Evolutionary conservation across 805 yeast genomes (phyloP).

Genomic region (Candida oleophila): DNA sequence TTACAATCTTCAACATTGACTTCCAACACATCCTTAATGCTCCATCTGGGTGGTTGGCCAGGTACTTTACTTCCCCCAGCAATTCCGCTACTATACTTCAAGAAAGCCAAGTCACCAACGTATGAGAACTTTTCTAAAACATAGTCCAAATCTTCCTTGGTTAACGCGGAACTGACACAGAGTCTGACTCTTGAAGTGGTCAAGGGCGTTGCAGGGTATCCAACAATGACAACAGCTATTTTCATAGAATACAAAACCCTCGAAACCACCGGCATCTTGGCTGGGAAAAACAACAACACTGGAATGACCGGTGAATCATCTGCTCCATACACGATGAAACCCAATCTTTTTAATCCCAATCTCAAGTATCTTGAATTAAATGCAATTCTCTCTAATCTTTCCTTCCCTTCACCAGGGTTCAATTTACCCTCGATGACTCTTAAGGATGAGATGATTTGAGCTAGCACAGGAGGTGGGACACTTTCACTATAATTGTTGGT

Average conservation of each 20-base stretch:
- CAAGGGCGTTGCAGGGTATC: constrained; percentile 96
- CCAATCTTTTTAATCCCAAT: constrained; percentile 85
- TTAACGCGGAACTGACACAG: constrained; percentile 88
- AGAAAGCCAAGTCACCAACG: constrained; percentile 71
- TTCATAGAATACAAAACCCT: constrained; percentile 75
- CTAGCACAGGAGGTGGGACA: constrained; percentile 86
- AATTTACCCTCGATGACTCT: constrained; percentile 76
- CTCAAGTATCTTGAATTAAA: constrained; percentile 93
- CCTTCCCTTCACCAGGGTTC: constrained; percentile 90
- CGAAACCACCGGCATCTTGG: constrained; percentile 91
- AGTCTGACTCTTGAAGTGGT: constrained; percentile 87
- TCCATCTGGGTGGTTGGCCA: constrained; percentile 69
- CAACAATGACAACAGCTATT: constrained; percentile 93
- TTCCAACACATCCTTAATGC: constrained; percentile 72
- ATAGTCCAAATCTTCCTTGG: constrained; percentile 89
- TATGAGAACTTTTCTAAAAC: constrained; percentile 68
- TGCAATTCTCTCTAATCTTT: constrained; percentile 88
- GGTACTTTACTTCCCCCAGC: constrained; percentile 65
- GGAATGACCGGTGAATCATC: constrained; percentile 98
- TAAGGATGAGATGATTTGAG: constrained; percentile 81
- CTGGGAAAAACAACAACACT: constrained; percentile 79
- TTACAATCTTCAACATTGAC: constrained; percentile 68
- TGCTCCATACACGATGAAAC: constrained; percentile 91
- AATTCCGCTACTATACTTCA: constrained; percentile 76
- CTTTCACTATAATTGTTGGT: constrained; percentile 80